phyloP scores from a whole-genome alignment of 176 grass and related monocot species.

The Stipa capillata region DNA sequence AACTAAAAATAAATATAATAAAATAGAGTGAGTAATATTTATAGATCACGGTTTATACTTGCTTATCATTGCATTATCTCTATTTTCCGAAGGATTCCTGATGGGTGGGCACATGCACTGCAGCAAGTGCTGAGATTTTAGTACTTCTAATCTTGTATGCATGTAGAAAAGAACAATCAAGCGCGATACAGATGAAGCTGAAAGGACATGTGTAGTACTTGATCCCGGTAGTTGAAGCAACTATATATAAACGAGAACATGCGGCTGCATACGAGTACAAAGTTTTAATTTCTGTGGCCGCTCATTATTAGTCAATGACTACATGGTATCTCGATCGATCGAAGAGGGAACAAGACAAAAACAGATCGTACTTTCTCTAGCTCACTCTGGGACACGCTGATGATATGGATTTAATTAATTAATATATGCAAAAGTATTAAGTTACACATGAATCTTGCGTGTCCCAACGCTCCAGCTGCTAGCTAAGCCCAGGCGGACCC shows the following conservation, averaged over 20 bases:
- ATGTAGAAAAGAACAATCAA: neutral
- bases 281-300: neutral
- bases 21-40: no score
- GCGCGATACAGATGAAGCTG: neutral
- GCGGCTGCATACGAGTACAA: neutral
- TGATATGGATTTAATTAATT: no score
- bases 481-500: neutral
- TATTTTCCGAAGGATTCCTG: no score
- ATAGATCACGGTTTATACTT: no score
- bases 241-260: neutral
- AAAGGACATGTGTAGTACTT: neutral
- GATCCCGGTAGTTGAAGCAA: neutral
- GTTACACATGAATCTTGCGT: conserved; percentile 11
- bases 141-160: no score
- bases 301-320: neutral
- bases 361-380: neutral
- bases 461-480: conserved; percentile 12
- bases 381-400: neutral
- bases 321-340: neutral
- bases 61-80: no score
- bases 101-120: no score
- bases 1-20: no score
- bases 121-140: no score
- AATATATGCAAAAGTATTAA: no score
- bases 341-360: neutral